A percentile compares a stretch with the other conserved stretches of the same genome.
phyloP scores from a whole-genome alignment of 441 rosid species.

The Croton setiger region DNA sequence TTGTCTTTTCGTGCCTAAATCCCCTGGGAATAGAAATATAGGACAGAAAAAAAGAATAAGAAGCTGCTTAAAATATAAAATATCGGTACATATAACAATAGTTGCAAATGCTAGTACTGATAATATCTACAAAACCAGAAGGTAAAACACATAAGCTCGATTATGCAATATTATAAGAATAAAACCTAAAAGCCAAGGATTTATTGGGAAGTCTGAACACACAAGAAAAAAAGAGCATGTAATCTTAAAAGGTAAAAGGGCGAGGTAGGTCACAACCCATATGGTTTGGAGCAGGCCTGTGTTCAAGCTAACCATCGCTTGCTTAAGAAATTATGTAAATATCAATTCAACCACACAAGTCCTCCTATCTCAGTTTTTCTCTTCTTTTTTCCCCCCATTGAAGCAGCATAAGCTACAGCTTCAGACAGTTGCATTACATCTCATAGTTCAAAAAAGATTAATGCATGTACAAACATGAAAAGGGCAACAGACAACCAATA shows the following conservation, averaged over 20 bases:
- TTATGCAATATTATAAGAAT: not conserved
- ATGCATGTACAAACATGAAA: not conserved
- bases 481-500: not conserved
- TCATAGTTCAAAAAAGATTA: not conserved
- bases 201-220: not conserved
- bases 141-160: not conserved
- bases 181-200: not conserved
- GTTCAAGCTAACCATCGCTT: too few species aligned
- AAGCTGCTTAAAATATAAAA: not conserved
- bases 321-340: too few species aligned
- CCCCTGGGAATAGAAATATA: constrained; percentile 41
- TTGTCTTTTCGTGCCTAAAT: constrained; percentile 95
- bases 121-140: not conserved
- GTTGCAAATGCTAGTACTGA: not conserved
- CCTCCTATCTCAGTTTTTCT: not conserved
- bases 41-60: not conserved
- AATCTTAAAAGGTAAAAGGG: too few species aligned
- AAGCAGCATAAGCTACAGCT: too few species aligned
- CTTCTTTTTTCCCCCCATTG: too few species aligned
- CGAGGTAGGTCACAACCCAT: too few species aligned
- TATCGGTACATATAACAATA: not conserved
- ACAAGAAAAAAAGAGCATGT: not conserved
- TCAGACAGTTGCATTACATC: not conserved
- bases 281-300: too few species aligned
- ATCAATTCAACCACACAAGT: too few species aligned